phyloP scores from a whole-genome alignment of 192 early-diverging fungal species.

The Linnemannia schmuckeri region DNA sequence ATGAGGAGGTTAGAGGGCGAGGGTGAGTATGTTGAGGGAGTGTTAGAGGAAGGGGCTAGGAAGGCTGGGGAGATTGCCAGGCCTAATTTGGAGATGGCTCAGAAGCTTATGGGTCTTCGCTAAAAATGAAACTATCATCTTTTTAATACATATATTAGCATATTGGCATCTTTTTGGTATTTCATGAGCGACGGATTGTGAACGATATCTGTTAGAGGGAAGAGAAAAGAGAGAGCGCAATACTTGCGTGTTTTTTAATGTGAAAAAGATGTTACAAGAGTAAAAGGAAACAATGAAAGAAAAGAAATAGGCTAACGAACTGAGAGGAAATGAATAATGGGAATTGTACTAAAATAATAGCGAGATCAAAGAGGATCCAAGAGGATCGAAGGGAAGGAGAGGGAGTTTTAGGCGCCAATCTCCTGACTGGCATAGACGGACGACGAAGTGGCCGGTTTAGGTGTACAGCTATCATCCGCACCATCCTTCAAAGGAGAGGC shows the following conservation, averaged over 20 bases:
- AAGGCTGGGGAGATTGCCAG: conserved; percentile 73
- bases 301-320: not conserved
- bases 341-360: not conserved
- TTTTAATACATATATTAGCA: not conserved
- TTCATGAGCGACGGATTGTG: not conserved
- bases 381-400: not conserved
- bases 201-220: not conserved
- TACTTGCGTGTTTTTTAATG: not conserved
- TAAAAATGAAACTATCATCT: conserved; percentile 5
- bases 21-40: conserved; percentile 68
- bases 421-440: not conserved
- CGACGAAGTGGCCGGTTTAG: not conserved
- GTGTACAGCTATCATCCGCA: not conserved
- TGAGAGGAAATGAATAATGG: not conserved
- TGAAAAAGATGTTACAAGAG: conserved; percentile 13
- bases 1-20: conserved; percentile 71
- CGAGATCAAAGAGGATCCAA: not conserved
- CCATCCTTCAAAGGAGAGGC: not conserved
- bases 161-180: too few relatives aligned
- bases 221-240: not conserved
- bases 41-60: conserved; percentile 75
- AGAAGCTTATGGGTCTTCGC: conserved; percentile 69
- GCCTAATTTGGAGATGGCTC: conserved; percentile 68
- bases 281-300: not conserved
- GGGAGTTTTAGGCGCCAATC: not conserved